Conservation (phyloP, 2,329 filamentous ascomycete species). For the Cladosporium phlei region DNA sequence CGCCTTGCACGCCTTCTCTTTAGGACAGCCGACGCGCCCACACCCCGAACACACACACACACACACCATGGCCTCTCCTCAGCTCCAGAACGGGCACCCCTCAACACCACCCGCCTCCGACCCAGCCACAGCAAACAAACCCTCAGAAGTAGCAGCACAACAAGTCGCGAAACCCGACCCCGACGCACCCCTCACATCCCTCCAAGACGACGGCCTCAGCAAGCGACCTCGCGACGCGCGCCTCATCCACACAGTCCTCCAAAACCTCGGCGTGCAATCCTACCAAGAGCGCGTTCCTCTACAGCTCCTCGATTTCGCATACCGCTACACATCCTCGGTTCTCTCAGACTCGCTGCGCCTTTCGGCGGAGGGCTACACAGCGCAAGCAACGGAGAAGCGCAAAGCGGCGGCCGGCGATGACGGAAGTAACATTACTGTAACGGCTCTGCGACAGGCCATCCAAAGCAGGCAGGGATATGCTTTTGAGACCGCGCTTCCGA, state of each 20-base stretch:
- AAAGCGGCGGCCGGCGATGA: slow-evolving; percentile 35
- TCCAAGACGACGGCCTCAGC: slow-evolving; percentile 32
- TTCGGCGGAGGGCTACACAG: slow-evolving; percentile 59
- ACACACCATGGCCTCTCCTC: slow-evolving; percentile 21
- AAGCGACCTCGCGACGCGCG: slow-evolving; percentile 71
- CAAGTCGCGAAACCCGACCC: slow-evolving; percentile 21
- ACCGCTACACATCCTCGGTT: slow-evolving; percentile 70
- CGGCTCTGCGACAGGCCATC: slow-evolving; percentile 69
- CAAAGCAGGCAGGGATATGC: slow-evolving; percentile 63
- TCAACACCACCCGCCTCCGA: slow-evolving; percentile 28
- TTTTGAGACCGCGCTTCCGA: slow-evolving; percentile 60
- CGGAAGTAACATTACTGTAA: slow-evolving; percentile 54
- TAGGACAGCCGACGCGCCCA: not conserved
- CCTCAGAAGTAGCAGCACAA: slow-evolving; percentile 17
- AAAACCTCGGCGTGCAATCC: slow-evolving; percentile 69
- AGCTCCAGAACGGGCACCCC: slow-evolving; percentile 23
- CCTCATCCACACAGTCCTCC: slow-evolving; percentile 73
- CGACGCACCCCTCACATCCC: slow-evolving; percentile 29
- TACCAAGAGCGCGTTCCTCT: slow-evolving; percentile 81
- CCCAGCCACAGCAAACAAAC: slow-evolving; percentile 19
- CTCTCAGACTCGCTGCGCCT: slow-evolving; percentile 68
- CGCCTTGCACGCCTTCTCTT: not conserved
- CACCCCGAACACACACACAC: not conserved
- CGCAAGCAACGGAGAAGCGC: slow-evolving; percentile 18
- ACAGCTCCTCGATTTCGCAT: slow-evolving; percentile 79